Conservation (phyloP, 208 protist genomes). For the Lotmaria passim region DNA sequence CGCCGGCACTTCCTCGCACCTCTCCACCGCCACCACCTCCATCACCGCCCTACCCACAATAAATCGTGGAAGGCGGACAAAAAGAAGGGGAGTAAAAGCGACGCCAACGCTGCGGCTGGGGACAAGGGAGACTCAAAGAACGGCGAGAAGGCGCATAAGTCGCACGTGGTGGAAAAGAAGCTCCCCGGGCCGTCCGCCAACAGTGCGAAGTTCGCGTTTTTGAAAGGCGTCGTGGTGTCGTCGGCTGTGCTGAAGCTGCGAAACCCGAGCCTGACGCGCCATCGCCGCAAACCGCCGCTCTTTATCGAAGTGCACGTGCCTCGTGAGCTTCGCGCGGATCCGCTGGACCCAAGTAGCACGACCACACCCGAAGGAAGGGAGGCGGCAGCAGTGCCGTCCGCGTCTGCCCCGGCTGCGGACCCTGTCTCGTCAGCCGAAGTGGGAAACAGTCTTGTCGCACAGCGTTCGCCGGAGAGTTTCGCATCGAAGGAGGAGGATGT, state of each 20-base stretch:
- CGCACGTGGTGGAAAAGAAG: background rate
- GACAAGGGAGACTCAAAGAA: too few species aligned
- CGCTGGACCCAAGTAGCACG: constrained; percentile 1
- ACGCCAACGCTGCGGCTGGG: background rate
- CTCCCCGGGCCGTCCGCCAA: constrained; percentile 2
- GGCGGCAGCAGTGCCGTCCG: background rate
- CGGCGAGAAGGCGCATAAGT: too few species aligned
- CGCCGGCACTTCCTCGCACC: background rate
- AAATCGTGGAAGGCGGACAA: background rate
- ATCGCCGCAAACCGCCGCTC: constrained; percentile 11
- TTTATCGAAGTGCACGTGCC: constrained; percentile 26
- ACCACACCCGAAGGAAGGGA: background rate
- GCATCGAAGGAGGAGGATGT: background rate
- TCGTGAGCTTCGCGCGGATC: constrained; percentile 11
- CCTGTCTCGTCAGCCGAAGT: background rate
- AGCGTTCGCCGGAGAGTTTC: background rate
- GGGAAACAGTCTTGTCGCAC: background rate
- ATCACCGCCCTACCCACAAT: background rate
- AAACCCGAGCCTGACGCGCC: constrained; percentile 18
- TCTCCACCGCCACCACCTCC: background rate
- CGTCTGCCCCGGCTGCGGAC: background rate
- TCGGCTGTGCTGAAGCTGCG: constrained; percentile 33
- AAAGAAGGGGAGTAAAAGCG: background rate
- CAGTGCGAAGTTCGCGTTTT: constrained; percentile 39
- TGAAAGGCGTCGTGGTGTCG: constrained; percentile 45